Conservation (phyloP, 345 rosid genomes). For the Carallia pectinifolia region DNA sequence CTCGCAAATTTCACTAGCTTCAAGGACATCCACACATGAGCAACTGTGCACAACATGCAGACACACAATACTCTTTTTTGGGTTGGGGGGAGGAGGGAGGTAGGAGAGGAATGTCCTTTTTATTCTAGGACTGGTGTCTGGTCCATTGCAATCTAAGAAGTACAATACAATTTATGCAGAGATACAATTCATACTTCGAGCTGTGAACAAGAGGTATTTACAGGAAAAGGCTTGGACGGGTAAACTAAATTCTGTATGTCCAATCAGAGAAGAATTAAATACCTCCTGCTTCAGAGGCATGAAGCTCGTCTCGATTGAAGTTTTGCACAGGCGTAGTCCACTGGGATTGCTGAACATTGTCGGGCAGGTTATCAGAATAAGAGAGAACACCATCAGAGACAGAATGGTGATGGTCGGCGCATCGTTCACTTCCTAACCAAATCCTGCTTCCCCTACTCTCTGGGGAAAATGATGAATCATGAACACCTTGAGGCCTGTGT, state of each 20-base stretch:
- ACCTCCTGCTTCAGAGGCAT: constrained; percentile 46
- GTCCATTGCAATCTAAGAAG: too few relatives aligned
- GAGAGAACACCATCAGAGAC: constrained; percentile 65
- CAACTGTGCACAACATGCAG: too few relatives aligned
- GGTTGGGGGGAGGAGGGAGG: too few relatives aligned
- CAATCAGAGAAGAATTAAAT: constrained; percentile 4
- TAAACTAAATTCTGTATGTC: constrained; percentile 20
- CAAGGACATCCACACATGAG: too few relatives aligned
- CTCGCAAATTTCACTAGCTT: too few relatives aligned
- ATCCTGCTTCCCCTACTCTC: constrained; percentile 48
- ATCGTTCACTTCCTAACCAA: constrained; percentile 45
- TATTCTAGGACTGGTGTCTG: too few relatives aligned
- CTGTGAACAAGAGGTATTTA: neutral
- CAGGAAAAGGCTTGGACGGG: neutral
- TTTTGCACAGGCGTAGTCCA: constrained; percentile 57
- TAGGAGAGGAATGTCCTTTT: too few relatives aligned
- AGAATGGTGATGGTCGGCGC: constrained; percentile 57
- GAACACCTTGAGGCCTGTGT: constrained; percentile 36
- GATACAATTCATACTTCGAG: neutral
- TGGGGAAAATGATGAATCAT: constrained; percentile 40
- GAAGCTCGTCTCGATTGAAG: constrained; percentile 41
- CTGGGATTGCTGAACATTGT: constrained; percentile 49
- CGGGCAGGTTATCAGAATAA: constrained; percentile 51
- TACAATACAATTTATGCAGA: too few relatives aligned
- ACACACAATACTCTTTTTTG: too few relatives aligned